Evolutionary conservation across 192 early-diverging fungal species (phyloP).

Genomic region (Phlyctochytrium planicorne): DNA sequence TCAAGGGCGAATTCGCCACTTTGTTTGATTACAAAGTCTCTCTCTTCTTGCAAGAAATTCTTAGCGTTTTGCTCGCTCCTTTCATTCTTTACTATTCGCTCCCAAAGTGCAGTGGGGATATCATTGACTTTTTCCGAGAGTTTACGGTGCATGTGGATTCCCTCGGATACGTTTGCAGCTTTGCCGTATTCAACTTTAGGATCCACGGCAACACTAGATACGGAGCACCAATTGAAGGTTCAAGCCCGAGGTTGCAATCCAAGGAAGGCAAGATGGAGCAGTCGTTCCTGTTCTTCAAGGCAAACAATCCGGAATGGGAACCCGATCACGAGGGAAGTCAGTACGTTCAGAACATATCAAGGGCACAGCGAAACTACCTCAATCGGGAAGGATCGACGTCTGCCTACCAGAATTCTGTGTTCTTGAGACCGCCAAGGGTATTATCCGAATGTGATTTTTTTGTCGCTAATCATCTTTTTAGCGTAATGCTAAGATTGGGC

Average conservation of each 20-base stretch:
- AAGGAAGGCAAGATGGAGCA: slow-evolving; percentile 98
- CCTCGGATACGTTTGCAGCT: slow-evolving; percentile 93
- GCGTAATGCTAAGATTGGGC: slow-evolving; percentile 25
- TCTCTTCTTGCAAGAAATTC: slow-evolving; percentile 79
- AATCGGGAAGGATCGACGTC: neutral
- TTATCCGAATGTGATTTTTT: slow-evolving; percentile 20
- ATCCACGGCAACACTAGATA: slow-evolving; percentile 81
- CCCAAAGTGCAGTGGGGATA: slow-evolving; percentile 67
- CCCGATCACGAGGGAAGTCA: slow-evolving; percentile 74
- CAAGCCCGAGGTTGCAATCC: slow-evolving; percentile 61
- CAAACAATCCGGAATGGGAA: slow-evolving; percentile 93
- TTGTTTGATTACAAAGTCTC: slow-evolving; percentile 80
- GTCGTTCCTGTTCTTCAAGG: slow-evolving; percentile 95
- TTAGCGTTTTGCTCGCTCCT: slow-evolving; percentile 79
- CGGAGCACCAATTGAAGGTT: slow-evolving; percentile 62
- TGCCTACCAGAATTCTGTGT: slow-evolving; percentile 2
- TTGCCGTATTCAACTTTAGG: slow-evolving; percentile 94
- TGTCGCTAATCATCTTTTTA: slow-evolving; percentile 17
- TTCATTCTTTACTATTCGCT: slow-evolving; percentile 78
- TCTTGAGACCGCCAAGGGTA: slow-evolving; percentile 8
- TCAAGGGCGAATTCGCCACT: slow-evolving; percentile 73
- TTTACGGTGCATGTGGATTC: slow-evolving; percentile 91
- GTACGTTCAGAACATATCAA: slow-evolving; percentile 53
- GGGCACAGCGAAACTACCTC: neutral
- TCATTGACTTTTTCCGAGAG: slow-evolving; percentile 94